Evolutionary conservation across 2,329 filamentous ascomycete genomes (phyloP), one percentile per base, ranked within the genome.

Genomic region (Exophiala sideris): DNA sequence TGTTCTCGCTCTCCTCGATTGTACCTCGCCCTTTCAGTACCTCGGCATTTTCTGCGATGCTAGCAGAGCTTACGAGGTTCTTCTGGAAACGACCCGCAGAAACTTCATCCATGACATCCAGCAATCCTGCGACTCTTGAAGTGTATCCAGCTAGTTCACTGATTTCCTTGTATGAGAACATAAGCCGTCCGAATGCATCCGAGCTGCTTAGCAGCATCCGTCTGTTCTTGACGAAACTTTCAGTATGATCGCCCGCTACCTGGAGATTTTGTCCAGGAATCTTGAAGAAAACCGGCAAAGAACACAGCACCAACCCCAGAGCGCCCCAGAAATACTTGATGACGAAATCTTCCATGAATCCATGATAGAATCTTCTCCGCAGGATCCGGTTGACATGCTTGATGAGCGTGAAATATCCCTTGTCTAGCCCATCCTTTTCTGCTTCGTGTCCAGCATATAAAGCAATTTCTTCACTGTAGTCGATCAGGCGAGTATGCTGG

Each of bases 251-350:
- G 20, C 76, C 75, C 65, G 77, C 75, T 8, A 71, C 73, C 45
- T 76, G 71, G 33, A 71, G 74, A 10, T 76, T 75, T 60, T 85
- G 79, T 1, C 88, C 88, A 0, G 91, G 91, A 14, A 96, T 81
- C 71, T 92, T 92, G 78, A 99, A 88, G 71, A 99, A 99, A 2
- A 97, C 92, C 0, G 94, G 94, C 0, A 96, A 85, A 70, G 90
- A 95, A 77, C 94, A 99, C 8, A 99, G 84, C 60, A 96, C 72
- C 60, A 99, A 79, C 1, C 94, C 94, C 40, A 99, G 72, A 2
- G 94, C 92, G 38, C 94, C 94, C 94, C 94, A 99, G 73, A 97
- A 94, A 70, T 99, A 99, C 72, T 99, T 99, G 73, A 99, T 96
- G 54, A 97, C 90, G 71, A 96, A 99, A 71, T 99, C 94, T 70